These are phyloP conservation scores for Lactifluus volemus DNA, from an alignment of 768 basidiomycete genomes.

Conservation along the genomic window DNA sequence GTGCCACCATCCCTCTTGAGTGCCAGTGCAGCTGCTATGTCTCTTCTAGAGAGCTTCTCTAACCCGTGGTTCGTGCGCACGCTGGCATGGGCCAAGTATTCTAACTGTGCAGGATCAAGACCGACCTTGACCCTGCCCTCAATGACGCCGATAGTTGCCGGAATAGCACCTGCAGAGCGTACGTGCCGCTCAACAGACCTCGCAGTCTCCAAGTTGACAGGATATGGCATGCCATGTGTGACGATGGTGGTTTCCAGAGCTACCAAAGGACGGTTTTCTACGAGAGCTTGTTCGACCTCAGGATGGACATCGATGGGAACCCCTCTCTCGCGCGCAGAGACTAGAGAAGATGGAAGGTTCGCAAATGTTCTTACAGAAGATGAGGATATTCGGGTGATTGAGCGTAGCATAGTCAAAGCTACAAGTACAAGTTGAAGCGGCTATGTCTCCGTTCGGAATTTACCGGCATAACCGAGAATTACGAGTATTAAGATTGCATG, in stretches of 20 bases:
- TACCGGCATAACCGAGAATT: too few relatives aligned
- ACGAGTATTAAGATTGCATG: neutral
- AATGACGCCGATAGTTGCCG: conserved; percentile 86
- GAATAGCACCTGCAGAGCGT: conserved; percentile 64
- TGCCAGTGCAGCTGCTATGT: conserved; percentile 70
- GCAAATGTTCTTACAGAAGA: neutral
- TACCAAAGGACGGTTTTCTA: conserved; percentile 58
- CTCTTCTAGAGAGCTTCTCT: conserved; percentile 70
- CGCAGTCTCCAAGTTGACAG: conserved; percentile 65
- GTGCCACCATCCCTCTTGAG: conserved; percentile 65
- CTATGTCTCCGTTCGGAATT: too few relatives aligned
- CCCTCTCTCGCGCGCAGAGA: conserved; percentile 20
- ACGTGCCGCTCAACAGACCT: conserved; percentile 65
- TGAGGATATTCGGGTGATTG: conserved; percentile 3
- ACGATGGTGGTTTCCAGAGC: conserved; percentile 90
- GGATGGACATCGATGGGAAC: conserved; percentile 59
- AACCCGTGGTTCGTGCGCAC: conserved; percentile 30
- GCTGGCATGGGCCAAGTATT: conserved; percentile 47
- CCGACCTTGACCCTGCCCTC: conserved; percentile 84
- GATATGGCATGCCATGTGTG: conserved; percentile 87
- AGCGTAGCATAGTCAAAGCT: conserved; percentile 2
- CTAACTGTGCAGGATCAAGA: conserved; percentile 53
- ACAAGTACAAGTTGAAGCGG: neutral
- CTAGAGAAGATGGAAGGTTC: conserved; percentile 19
- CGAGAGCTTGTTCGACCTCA: conserved; percentile 77